Evolutionary conservation across 2,329 filamentous ascomycete species (phyloP).

Genomic region (Beauveria pseudobassiana): DNA sequence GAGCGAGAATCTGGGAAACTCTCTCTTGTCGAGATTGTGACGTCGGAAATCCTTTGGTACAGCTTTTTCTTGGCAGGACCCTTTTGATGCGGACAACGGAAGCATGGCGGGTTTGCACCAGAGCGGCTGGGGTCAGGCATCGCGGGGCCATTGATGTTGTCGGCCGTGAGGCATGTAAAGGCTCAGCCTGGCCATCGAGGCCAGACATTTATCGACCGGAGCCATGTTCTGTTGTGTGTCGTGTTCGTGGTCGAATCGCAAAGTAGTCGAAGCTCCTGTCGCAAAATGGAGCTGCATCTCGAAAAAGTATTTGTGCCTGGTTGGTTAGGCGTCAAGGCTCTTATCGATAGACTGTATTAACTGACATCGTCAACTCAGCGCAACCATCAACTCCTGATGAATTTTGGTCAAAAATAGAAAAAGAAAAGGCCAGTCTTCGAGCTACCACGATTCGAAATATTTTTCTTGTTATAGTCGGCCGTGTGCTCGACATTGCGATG

Average conservation of each 20-base stretch:
- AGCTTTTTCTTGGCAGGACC: constrained; percentile 45
- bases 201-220: constrained; percentile 44
- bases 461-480: too few species aligned
- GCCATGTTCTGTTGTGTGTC: constrained; percentile 33
- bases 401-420: too few species aligned
- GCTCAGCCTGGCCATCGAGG: constrained; percentile 45
- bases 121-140: constrained; percentile 39
- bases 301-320: constrained; percentile 16
- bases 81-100: constrained; percentile 41
- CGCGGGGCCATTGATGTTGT: constrained; percentile 36
- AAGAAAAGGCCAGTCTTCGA: too few species aligned
- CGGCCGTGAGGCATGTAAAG: constrained; percentile 37
- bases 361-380: not conserved
- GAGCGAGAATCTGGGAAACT: constrained; percentile 63
- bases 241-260: not conserved
- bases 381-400: too few species aligned
- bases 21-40: constrained; percentile 57
- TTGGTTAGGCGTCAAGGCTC: constrained; percentile 18
- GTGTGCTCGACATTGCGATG: too few species aligned
- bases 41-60: constrained; percentile 58
- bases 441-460: too few species aligned
- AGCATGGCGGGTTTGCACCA: constrained; percentile 35
- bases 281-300: constrained; percentile 11
- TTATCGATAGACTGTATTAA: constrained; percentile 6
- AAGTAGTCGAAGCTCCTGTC: constrained; percentile 6